Evolutionary conservation across 2,329 filamentous ascomycete species (phyloP).

Genomic region (Zymoseptoria passerinii): DNA sequence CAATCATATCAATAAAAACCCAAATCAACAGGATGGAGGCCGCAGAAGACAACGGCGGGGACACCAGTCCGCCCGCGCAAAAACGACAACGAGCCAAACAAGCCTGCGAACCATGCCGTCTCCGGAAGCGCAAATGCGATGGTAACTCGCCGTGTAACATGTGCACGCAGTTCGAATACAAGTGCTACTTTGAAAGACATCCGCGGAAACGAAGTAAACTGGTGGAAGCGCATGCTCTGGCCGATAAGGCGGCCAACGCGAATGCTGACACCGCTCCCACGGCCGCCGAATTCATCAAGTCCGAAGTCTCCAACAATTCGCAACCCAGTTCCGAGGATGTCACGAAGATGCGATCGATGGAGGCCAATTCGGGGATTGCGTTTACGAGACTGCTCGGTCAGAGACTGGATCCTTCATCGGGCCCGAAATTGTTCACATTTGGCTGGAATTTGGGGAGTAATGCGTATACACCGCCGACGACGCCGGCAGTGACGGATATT

Average conservation of each 20-base stretch:
- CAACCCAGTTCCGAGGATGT: slow-evolving; percentile 21
- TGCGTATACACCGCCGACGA: slow-evolving; percentile 12
- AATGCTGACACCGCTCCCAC: slow-evolving; percentile 2
- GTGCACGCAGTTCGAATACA: slow-evolving; percentile 47
- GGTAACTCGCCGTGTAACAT: slow-evolving; percentile 46
- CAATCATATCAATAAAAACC: neutral
- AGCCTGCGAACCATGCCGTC: slow-evolving; percentile 42
- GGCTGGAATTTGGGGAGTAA: slow-evolving; percentile 45
- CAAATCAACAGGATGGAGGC: neutral
- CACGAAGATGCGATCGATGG: slow-evolving; percentile 37
- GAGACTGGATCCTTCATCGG: slow-evolving; percentile 44
- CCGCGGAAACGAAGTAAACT: slow-evolving; percentile 30
- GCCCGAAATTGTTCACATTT: slow-evolving; percentile 47
- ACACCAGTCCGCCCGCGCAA: slow-evolving; percentile 9
- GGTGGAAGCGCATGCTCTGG: slow-evolving; percentile 24
- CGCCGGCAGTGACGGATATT: slow-evolving; percentile 36
- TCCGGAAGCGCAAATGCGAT: slow-evolving; percentile 51
- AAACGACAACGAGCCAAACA: slow-evolving; percentile 30
- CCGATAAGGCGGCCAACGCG: slow-evolving; percentile 7
- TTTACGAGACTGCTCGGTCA: slow-evolving; percentile 48
- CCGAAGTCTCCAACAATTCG: slow-evolving; percentile 13
- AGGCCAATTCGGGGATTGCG: slow-evolving; percentile 51
- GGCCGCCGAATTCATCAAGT: slow-evolving; percentile 5
- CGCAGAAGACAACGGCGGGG: neutral
- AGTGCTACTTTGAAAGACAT: slow-evolving; percentile 41